These are phyloP conservation scores for Saccharomycopsis selenospora DNA, from an alignment of 805 yeast species.

Conservation along the genomic window DNA sequence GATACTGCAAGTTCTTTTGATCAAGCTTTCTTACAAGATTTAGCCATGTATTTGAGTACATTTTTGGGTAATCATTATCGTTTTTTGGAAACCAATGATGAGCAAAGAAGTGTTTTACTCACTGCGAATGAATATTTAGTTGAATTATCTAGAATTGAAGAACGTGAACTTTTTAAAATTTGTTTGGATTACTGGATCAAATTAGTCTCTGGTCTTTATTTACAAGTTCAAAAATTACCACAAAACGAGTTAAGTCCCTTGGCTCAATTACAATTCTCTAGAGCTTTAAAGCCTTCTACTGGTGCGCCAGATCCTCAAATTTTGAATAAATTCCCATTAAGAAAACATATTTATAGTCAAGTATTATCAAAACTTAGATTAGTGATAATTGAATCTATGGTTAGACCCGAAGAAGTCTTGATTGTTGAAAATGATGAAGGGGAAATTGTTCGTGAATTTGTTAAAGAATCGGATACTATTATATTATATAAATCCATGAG, in stretches of 20 bases:
- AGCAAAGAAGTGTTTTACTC: slow-evolving; percentile 50
- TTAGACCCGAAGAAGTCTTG: slow-evolving; percentile 94
- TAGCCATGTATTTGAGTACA: slow-evolving; percentile 87
- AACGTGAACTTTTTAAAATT: slow-evolving; percentile 91
- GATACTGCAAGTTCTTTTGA: slow-evolving; percentile 69
- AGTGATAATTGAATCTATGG: slow-evolving; percentile 97
- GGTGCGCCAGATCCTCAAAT: slow-evolving; percentile 85
- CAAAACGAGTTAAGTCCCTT: slow-evolving; percentile 65
- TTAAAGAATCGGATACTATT: slow-evolving; percentile 94
- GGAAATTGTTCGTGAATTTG: slow-evolving; percentile 95
- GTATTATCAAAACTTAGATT: slow-evolving; percentile 76
- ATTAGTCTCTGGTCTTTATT: slow-evolving; percentile 73
- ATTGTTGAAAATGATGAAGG: slow-evolving; percentile 98
- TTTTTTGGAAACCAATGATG: slow-evolving; percentile 51
- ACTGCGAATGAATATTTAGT: slow-evolving; percentile 76
- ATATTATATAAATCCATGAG: slow-evolving; percentile 92
- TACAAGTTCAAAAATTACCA: slow-evolving; percentile 80
- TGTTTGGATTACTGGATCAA: slow-evolving; percentile 92
- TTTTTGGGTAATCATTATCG: slow-evolving; percentile 68
- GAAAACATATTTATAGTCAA: slow-evolving; percentile 77
- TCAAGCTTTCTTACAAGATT: slow-evolving; percentile 90
- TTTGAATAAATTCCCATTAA: slow-evolving; percentile 69
- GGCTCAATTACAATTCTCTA: slow-evolving; percentile 52
- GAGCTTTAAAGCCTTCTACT: slow-evolving; percentile 39
- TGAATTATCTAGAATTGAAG: slow-evolving; percentile 83